A percentile compares a stretch with the other conserved stretches of the same genome.
Conservation (phyloP, 495 filamentous ascomycete genomes). For the Penicillium atrosanguineum region DNA sequence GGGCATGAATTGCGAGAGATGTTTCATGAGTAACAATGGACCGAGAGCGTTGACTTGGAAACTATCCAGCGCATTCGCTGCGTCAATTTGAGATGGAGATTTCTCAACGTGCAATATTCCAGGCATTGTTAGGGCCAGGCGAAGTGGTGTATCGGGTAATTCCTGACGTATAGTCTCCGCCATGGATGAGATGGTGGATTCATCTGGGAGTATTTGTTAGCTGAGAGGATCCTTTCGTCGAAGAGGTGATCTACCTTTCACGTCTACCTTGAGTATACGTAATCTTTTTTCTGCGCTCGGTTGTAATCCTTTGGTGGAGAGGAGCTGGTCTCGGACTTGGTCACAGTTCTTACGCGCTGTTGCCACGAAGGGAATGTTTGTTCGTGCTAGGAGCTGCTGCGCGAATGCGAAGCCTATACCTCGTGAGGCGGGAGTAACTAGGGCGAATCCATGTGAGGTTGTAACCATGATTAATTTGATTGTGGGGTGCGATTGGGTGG, state of each 20-base stretch:
- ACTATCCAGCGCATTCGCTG: slow-evolving; percentile 53
- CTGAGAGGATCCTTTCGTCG: background rate
- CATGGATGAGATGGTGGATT: slow-evolving; percentile 40
- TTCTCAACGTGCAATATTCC: slow-evolving; percentile 77
- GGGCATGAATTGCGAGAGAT: slow-evolving; percentile 67
- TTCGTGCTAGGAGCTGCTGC: slow-evolving; percentile 61
- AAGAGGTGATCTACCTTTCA: slow-evolving; percentile 45
- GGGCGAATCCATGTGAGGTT: slow-evolving; percentile 20
- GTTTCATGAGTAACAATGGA: slow-evolving; percentile 71
- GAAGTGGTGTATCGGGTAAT: slow-evolving; percentile 59
- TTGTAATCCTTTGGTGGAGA: slow-evolving; percentile 40
- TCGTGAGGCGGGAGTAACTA: slow-evolving; percentile 62
- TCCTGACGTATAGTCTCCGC: slow-evolving; percentile 29
- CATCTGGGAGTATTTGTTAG: slow-evolving; percentile 27
- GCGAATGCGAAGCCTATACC: slow-evolving; percentile 74
- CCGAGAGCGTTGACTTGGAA: slow-evolving; percentile 71
- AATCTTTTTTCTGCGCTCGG: slow-evolving; percentile 46
- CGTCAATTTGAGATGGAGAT: slow-evolving; percentile 59
- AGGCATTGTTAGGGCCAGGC: slow-evolving; percentile 66
- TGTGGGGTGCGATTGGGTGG: background rate
- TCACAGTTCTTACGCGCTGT: slow-evolving; percentile 61
- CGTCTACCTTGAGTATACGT: slow-evolving; percentile 56
- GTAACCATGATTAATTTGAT: slow-evolving; percentile 4
- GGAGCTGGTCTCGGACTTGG: slow-evolving; percentile 49
- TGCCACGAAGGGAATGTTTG: slow-evolving; percentile 66